These are phyloP conservation scores for Musa troglodytarum DNA, from an alignment of 176 grass and related monocot genomes.

Conservation along the genomic window DNA sequence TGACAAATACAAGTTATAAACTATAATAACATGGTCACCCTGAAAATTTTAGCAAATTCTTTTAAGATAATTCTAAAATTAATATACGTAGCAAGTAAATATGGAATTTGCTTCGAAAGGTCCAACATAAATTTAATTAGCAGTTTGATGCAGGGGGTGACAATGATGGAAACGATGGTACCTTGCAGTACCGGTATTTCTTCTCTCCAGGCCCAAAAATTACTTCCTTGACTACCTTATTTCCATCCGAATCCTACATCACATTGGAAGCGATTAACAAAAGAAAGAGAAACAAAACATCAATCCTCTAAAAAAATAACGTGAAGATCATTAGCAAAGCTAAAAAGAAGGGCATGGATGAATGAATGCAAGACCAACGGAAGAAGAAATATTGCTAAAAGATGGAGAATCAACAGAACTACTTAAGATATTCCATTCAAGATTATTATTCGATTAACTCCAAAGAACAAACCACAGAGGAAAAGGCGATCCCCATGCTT, in stretches of 20 bases:
- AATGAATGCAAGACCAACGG: too few species aligned
- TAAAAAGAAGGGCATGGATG: too few species aligned
- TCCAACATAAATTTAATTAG: neutral
- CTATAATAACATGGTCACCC: too few species aligned
- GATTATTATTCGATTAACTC: too few species aligned
- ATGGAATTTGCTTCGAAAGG: neutral
- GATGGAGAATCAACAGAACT: too few species aligned
- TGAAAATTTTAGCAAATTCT: neutral
- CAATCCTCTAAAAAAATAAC: neutral
- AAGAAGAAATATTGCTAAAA: too few species aligned
- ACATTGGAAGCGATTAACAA: slow-evolving; percentile 1
- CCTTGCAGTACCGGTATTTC: slow-evolving; percentile 87
- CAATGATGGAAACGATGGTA: slow-evolving; percentile 19
- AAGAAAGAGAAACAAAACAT: neutral
- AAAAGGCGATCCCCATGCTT: too few species aligned
- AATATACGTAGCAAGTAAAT: neutral
- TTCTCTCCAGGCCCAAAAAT: slow-evolving; percentile 77
- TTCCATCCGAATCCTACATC: slow-evolving; percentile 73
- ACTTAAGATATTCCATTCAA: too few species aligned
- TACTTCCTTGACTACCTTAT: slow-evolving; percentile 64
- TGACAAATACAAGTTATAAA: too few species aligned
- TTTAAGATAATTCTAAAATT: neutral
- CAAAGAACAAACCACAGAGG: too few species aligned
- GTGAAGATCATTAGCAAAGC: neutral
- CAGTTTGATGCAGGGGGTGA: neutral